phyloP scores from a whole-genome alignment of 2,329 filamentous ascomycete species.

The Colletotrichum scovillei region DNA sequence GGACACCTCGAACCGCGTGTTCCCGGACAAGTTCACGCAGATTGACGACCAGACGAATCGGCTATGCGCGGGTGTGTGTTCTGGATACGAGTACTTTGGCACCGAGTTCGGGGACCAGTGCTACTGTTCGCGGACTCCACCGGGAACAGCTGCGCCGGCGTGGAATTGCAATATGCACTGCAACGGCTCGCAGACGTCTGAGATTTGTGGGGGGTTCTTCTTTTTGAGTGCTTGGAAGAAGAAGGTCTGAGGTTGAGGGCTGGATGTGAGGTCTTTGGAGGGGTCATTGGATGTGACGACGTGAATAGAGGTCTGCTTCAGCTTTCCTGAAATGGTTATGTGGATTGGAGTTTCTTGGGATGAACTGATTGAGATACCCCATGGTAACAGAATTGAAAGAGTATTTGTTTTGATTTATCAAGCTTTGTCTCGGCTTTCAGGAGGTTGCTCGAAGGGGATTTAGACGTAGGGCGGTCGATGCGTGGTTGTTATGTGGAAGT shows the following conservation, averaged over 20 bases:
- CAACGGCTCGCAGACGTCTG: constrained; percentile 18
- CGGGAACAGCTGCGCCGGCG: background rate
- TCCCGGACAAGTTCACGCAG: background rate
- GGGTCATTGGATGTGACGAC: background rate
- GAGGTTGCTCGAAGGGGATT: no score
- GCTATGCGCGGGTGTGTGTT: constrained; percentile 5
- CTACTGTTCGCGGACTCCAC: constrained; percentile 14
- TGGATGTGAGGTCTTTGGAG: background rate
- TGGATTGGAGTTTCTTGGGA: background rate
- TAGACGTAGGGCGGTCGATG: no score
- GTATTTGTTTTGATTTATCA: no score
- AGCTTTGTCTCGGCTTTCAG: no score
- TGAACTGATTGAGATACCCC: background rate
- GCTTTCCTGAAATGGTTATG: background rate
- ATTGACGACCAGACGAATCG: constrained; percentile 7
- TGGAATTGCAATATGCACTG: constrained; percentile 32
- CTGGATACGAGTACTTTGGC: constrained; percentile 7
- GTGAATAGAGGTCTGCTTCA: no score
- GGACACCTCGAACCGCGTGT: constrained; percentile 23
- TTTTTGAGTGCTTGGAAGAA: constrained; percentile 27
- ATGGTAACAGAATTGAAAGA: background rate
- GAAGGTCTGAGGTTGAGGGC: background rate
- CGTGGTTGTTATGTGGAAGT: no score
- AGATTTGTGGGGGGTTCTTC: constrained; percentile 20
- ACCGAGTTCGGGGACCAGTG: constrained; percentile 22